Evolutionary conservation across 2,329 filamentous ascomycete genomes (phyloP).

Genomic region (Pseudogymnoascus sp.): DNA sequence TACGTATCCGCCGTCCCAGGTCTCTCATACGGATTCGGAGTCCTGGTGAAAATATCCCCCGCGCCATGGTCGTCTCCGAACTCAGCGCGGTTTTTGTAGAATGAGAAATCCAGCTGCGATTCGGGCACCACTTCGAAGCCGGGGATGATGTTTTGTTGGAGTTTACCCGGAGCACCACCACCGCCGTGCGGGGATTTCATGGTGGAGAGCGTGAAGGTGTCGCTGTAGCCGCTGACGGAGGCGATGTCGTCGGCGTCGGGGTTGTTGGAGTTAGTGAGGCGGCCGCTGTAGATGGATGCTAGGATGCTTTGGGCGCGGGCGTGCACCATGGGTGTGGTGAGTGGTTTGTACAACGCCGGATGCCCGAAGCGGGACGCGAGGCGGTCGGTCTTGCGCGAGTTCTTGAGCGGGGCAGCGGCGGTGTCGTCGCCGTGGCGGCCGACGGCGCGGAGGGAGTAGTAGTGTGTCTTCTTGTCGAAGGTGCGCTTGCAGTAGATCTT

Average conservation of each 20-base stretch:
- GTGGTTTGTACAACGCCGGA: constrained; percentile 77
- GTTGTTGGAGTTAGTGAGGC: constrained; percentile 58
- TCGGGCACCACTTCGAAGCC: constrained; percentile 91
- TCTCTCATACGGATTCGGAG: constrained; percentile 39
- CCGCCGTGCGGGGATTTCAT: constrained; percentile 44
- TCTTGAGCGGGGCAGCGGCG: constrained; percentile 34
- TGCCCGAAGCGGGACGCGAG: constrained; percentile 77
- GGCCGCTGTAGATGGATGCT: constrained; percentile 75
- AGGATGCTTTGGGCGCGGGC: constrained; percentile 81
- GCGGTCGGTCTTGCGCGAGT: constrained; percentile 53
- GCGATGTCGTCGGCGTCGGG: constrained; percentile 46
- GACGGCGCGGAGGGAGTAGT: constrained; percentile 61
- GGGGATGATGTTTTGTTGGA: constrained; percentile 35
- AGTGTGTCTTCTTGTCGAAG: constrained; percentile 75
- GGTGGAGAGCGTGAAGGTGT: constrained; percentile 69
- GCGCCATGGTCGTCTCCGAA: constrained; percentile 84
- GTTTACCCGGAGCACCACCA: constrained; percentile 23
- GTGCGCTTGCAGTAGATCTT: constrained; percentile 71
- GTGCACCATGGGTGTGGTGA: constrained; percentile 93
- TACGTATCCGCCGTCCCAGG: constrained; percentile 19
- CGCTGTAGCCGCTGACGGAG: constrained; percentile 66
- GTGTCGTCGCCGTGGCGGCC: constrained; percentile 37
- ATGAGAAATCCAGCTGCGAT: constrained; percentile 76
- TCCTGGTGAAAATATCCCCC: constrained; percentile 56
- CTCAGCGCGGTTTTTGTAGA: constrained; percentile 82